phyloP scores from a whole-genome alignment of 306 rosid species.

The Citrullus amarus region DNA sequence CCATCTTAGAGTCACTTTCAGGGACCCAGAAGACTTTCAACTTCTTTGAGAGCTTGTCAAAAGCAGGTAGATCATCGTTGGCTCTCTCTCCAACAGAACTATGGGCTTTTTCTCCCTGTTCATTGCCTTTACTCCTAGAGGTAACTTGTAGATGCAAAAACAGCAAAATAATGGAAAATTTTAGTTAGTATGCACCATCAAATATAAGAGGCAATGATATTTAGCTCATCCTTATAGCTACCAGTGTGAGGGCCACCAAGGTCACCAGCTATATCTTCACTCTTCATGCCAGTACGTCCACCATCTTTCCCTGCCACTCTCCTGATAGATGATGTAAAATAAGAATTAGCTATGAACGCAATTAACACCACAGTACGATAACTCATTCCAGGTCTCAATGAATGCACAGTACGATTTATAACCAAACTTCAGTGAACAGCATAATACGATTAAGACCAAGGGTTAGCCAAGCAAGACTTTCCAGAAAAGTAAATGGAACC shows the following conservation, averaged over 20 bases:
- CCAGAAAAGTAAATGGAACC: background rate
- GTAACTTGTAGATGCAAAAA: conserved; percentile 4
- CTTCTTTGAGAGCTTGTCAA: conserved; percentile 53
- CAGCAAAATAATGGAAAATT: background rate
- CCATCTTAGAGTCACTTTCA: conserved; percentile 26
- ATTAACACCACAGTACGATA: background rate
- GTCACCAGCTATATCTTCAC: conserved; percentile 22
- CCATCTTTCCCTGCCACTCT: conserved; percentile 13
- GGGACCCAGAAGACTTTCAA: conserved; percentile 57
- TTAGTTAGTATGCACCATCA: background rate
- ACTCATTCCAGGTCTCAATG: background rate
- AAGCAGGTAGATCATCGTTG: conserved; percentile 24
- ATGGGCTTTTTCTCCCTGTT: conserved; percentile 31
- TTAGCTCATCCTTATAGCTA: background rate
- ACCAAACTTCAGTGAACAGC: background rate
- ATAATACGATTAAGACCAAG: background rate
- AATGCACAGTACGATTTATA: background rate
- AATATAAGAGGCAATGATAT: background rate
- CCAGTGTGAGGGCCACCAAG: conserved; percentile 14
- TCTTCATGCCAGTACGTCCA: conserved; percentile 27
- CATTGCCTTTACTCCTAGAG: conserved; percentile 25
- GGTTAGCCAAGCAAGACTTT: background rate
- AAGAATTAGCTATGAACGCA: background rate
- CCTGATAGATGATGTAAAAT: background rate
- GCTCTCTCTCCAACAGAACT: conserved; percentile 23